Conservation (phyloP, 805 yeast genomes). For the Cyberlindnera mycetangii region DNA sequence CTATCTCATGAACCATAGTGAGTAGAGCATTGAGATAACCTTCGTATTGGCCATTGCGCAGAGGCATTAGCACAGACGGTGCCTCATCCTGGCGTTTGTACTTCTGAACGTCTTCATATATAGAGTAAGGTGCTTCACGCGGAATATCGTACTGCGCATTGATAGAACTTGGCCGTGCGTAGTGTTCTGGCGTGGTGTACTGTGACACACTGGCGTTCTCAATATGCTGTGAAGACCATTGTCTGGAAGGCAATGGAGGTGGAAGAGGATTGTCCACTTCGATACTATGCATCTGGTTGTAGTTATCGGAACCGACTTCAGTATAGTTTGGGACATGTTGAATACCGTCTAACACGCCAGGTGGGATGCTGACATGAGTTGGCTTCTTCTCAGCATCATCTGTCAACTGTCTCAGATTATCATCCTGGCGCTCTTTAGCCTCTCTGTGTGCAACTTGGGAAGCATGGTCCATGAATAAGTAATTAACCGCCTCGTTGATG, state of each 20-base stretch:
- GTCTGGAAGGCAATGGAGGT: constrained; percentile 3
- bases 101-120: constrained; percentile 33
- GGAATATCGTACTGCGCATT: background rate
- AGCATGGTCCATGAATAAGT: constrained; percentile 31
- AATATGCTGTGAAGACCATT: background rate
- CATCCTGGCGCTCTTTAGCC: background rate
- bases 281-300: background rate
- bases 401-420: background rate
- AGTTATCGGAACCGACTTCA: background rate
- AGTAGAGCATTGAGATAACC: constrained; percentile 41
- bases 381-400: background rate
- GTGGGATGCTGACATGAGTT: constrained; percentile 4
- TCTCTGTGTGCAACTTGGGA: constrained; percentile 11
- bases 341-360: constrained; percentile 2
- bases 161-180: background rate
- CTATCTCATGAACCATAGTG: constrained; percentile 37
- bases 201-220: background rate
- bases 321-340: constrained; percentile 1
- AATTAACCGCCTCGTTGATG: constrained; percentile 34
- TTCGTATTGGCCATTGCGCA: constrained; percentile 32
- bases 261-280: background rate
- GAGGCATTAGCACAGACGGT: constrained; percentile 37
- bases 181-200: background rate
- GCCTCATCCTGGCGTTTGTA: constrained; percentile 21
- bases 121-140: constrained; percentile 13